phyloP scores from a whole-genome alignment of 345 rosid genomes.

The Eucalyptus decipiens region DNA sequence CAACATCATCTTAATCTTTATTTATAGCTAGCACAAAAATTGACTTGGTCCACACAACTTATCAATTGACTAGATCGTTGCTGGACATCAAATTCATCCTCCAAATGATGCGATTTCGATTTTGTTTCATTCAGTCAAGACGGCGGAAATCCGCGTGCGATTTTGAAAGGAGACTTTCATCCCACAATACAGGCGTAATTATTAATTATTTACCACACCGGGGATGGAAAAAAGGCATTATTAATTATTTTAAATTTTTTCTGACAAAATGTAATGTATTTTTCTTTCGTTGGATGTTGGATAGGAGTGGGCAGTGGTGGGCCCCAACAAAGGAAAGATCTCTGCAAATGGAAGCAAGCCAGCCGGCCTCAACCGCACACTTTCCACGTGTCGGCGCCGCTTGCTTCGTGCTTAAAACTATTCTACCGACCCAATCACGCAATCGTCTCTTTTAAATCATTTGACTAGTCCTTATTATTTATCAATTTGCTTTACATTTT shows the following conservation, averaged over 20 bases:
- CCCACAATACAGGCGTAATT: too few species aligned
- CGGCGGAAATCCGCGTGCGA: background rate
- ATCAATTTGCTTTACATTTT: background rate
- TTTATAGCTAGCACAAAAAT: fast-evolving
- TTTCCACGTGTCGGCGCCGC: background rate
- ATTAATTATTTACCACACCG: background rate
- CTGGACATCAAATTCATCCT: background rate
- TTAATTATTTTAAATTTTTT: background rate
- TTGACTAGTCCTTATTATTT: background rate
- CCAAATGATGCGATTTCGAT: background rate
- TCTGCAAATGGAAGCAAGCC: background rate
- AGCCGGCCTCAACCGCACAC: background rate
- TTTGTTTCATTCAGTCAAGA: background rate
- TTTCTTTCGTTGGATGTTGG: background rate
- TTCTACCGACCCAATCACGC: background rate
- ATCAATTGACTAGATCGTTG: background rate
- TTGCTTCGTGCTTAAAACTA: background rate
- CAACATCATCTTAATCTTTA: background rate
- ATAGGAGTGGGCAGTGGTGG: background rate
- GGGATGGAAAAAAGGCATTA: background rate
- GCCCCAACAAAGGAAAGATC: background rate
- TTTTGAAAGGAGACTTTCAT: background rate
- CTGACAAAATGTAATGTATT: background rate
- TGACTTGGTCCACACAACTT: background rate
- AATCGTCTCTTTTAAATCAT: background rate